These are phyloP conservation scores for Venturia carpophila DNA, from an alignment of 2,329 filamentous ascomycete species.

Conservation along the genomic window DNA sequence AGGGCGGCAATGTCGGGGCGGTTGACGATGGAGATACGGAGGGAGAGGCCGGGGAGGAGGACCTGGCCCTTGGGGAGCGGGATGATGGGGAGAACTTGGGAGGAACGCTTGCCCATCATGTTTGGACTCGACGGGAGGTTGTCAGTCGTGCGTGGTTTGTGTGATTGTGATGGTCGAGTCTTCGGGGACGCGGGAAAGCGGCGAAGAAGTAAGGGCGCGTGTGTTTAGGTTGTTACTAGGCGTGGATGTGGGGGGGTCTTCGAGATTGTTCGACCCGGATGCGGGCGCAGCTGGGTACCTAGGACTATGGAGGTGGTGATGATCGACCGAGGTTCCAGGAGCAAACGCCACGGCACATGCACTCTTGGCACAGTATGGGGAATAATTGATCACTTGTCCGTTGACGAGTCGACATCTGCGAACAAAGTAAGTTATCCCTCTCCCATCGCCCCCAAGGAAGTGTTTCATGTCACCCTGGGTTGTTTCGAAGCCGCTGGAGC, in stretches of 20 bases:
- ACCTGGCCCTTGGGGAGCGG: slow-evolving; percentile 73
- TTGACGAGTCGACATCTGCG: not conserved
- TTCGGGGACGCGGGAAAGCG: no score
- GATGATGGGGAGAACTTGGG: slow-evolving; percentile 60
- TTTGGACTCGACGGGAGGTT: not conserved
- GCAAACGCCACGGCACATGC: no score
- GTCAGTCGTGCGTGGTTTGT: not conserved
- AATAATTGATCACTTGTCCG: not conserved
- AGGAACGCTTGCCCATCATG: slow-evolving; percentile 25
- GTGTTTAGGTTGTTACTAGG: not conserved
- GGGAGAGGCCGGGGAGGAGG: slow-evolving; percentile 75
- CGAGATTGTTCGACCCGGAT: not conserved
- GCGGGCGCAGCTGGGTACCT: not conserved
- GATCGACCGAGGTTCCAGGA: not conserved
- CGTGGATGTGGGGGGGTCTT: not conserved
- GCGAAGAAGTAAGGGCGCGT: not conserved
- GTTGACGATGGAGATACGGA: slow-evolving; percentile 75
- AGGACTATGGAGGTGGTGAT: not conserved
- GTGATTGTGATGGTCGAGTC: not conserved
- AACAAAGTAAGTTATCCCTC: no score
- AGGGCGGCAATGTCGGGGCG: slow-evolving; percentile 84
- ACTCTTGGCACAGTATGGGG: no score
- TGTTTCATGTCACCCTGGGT: not conserved
- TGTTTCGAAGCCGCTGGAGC: no score
- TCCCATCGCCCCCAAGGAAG: no score